Base-by-base conservation (phyloP, 495 filamentous ascomycete genomes). In the Lasiosphaeris hirsuta region DNA sequence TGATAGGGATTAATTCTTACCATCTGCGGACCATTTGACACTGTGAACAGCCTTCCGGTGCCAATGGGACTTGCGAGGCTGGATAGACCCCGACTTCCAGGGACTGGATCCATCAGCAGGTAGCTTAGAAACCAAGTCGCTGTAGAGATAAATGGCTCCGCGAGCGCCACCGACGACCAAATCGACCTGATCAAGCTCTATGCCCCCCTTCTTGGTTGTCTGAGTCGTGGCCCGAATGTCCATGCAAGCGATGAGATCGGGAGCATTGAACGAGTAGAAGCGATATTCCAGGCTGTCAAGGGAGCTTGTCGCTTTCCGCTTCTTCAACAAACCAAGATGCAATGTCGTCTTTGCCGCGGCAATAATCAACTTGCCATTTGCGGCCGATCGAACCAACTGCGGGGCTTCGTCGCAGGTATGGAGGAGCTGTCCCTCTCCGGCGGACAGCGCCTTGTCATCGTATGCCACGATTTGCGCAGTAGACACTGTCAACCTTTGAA, bases 11-110 rank as follows among this genome's bases (percentile, higher is more conserved):
- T 10, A 39, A 36, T 51, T 69, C 84, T 63, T 82, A 94, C 94
- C 95, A 79, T 97, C 93, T 63, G 74, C 77, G 18, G 93, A 95
- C 87, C 89, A 97, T 67, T 91, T 92, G 40, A 96, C 78, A 8
- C 88, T 80, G 62, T 82, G 83, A 3, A 96, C 92, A 23, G 84
- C 81, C 54, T 85, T 84, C 63, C 95, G 82, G 71, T 99, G 94
- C 94, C 94, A 99, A 67, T 97, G 95, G 23, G 93, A 73, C 63
- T 82, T 86, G 67, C 68, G 71, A n/a, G 76, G 72, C 50, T 77
- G 77, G 18, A 78, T 64, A 9, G 58, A 23, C 30, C 64, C 70
- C 43, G 77, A 72, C 30, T 69, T 75, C 9, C 49, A 54, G 57
- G 70, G 60, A 0, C 49, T 41, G 30, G 48, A 62, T 7, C 57